Evolutionary conservation across 305 asterid genomes (phyloP).

Genomic region (Fraxinus baroniana): DNA sequence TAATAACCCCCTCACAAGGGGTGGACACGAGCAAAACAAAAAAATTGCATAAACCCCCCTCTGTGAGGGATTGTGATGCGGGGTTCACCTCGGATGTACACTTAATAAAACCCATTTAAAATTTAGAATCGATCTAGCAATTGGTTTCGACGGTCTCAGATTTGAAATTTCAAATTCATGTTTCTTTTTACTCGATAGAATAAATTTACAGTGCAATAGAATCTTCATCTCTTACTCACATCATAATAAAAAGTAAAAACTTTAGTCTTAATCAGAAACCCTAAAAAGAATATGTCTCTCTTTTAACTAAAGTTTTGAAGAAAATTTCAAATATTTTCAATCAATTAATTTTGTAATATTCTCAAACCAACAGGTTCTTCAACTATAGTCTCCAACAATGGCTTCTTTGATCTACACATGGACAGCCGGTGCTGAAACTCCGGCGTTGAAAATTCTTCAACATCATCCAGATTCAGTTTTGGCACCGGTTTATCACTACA

Average conservation of each 20-base stretch:
- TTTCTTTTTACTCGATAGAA: neutral
- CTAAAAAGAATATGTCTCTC: neutral
- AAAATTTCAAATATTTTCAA: neutral
- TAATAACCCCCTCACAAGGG: too few species aligned
- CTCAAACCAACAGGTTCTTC: conserved; percentile 43
- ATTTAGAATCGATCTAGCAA: neutral
- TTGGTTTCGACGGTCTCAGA: too few species aligned
- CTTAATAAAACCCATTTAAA: too few species aligned
- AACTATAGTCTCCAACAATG: conserved; percentile 61
- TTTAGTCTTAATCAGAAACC: neutral
- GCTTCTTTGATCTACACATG: conserved; percentile 59
- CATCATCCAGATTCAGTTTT: conserved; percentile 49
- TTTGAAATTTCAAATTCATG: too few species aligned
- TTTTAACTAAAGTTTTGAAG: neutral
- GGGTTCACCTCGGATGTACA: too few species aligned
- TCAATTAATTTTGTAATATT: neutral
- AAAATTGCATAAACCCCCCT: too few species aligned
- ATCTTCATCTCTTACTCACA: neutral
- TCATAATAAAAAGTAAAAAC: neutral
- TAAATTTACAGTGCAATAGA: neutral
- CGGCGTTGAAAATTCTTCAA: conserved; percentile 43
- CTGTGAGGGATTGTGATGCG: too few species aligned
- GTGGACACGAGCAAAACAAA: too few species aligned
- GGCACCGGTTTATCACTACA: conserved; percentile 24
- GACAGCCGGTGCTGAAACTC: conserved; percentile 48